Evolutionary conservation across 2,329 filamentous ascomycete species (phyloP).

Genomic region (Aspergillus pseudoterreus): DNA sequence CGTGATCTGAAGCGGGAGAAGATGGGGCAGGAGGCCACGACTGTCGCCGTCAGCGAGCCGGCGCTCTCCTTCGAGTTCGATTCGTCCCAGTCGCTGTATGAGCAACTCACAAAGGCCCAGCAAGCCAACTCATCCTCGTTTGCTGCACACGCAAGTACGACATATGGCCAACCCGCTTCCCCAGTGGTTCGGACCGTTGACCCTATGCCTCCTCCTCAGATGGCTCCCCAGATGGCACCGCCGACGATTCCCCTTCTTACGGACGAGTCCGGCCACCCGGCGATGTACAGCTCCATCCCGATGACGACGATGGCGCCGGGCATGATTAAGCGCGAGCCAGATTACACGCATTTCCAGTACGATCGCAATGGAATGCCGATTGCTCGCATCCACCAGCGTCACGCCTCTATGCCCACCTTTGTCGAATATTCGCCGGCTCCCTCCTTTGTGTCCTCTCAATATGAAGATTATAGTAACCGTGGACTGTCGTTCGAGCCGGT

Average conservation of each 20-base stretch:
- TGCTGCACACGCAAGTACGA: conserved; percentile 69
- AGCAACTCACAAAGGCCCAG: conserved; percentile 98
- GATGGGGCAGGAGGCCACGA: conserved; percentile 98
- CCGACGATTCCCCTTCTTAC: conserved; percentile 55
- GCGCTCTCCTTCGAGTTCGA: conserved; percentile 98
- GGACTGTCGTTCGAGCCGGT: conserved; percentile 95
- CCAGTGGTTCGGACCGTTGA: conserved; percentile 88
- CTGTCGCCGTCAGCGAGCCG: conserved; percentile 92
- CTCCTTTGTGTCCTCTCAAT: conserved; percentile 97
- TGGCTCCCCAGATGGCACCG: conserved; percentile 77
- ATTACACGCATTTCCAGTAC: conserved; percentile 78
- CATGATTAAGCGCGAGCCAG: conserved; percentile 82
- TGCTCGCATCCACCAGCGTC: conserved; percentile 78
- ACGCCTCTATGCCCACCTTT: conserved; percentile 98
- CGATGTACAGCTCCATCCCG: conserved; percentile 69
- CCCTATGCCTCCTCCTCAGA: conserved; percentile 82
- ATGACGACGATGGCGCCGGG: conserved; percentile 65
- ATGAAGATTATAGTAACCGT: conserved; percentile 95
- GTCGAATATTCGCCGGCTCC: conserved; percentile 97
- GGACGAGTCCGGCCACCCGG: conserved; percentile 62
- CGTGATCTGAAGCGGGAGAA: conserved; percentile 98
- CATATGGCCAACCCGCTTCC: conserved; percentile 70
- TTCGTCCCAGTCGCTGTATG: conserved; percentile 96
- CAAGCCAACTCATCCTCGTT: conserved; percentile 98
- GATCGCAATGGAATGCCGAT: conserved; percentile 89